Base-by-base conservation (phyloP, 2,329 filamentous ascomycete species). In the Bipolaris victoriae region DNA sequence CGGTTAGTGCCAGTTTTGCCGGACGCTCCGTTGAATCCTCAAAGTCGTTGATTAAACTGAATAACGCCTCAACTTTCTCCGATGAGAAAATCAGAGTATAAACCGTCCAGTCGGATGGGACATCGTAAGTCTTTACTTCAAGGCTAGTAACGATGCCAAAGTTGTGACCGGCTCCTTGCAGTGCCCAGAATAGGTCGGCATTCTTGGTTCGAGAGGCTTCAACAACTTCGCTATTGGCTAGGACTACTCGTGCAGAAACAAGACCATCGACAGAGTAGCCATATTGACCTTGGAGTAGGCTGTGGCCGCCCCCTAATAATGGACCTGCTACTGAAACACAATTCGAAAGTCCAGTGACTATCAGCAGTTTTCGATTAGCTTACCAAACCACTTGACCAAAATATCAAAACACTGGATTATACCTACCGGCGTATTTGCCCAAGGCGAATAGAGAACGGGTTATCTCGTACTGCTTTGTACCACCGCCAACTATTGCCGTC, bases 261-360 rank as follows among this genome's bases (percentile, higher is more conserved):
- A 73, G 54, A n/a, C 62, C 57, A 40, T 71, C 68, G 29, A 83
- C 79, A n/a, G 56, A 41, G 0, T 56, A 61, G 24, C 68, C 68
- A 46, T 84, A 72, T 26, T 76, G 71, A 1, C 81, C 80, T 35
- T 79, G 80, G 16, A 87, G 73, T 66, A 81, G 78, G 3, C 85
- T 83, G 61, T 84, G 84, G 1, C 85, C 85, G 26, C 84, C 85
- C 0, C 83, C 83, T 1, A 87, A 74, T 0, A 82, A 81, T 5
- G 87, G 76, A 0, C 83, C 86, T 1, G 83, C 84, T 5, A 88
- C 81, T 3, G 85, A 85, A 1, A 65, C 62, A 35, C 67, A 72
- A 52, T 63, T 57, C 4, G 20, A 55, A 9, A 68, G 62, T 1
- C 65, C 65, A 1, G 64, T 64, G 2, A 65, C 65, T 69, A 35